Evolutionary conservation across 768 basidiomycete genomes (phyloP).

Genomic region (Psilocybe azurescens): DNA sequence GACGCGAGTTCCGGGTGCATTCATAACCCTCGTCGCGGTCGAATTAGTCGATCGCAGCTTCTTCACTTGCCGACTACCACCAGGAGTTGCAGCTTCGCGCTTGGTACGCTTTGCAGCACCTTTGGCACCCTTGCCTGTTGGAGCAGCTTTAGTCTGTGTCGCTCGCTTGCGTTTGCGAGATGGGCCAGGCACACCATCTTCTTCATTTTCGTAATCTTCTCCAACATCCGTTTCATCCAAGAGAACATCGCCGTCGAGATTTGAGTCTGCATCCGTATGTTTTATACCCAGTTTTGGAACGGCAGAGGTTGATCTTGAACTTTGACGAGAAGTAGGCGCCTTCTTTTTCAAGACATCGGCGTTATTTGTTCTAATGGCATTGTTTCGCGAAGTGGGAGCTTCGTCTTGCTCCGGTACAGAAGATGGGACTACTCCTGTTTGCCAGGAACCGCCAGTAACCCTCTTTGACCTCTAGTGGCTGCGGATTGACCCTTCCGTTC

Average conservation of each 20-base stretch:
- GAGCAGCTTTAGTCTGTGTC: constrained; percentile 25
- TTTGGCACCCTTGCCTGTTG: constrained; percentile 25
- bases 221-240: constrained; percentile 43
- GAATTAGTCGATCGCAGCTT: constrained; percentile 43
- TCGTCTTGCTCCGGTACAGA: constrained; percentile 63
- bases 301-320: constrained; percentile 16
- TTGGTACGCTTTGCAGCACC: constrained; percentile 30
- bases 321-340: constrained; percentile 12
- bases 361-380: not conserved
- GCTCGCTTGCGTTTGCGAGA: constrained; percentile 53
- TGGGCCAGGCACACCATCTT: constrained; percentile 29
- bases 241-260: constrained; percentile 37
- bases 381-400: constrained; percentile 17
- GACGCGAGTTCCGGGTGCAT: constrained; percentile 55
- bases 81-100: constrained; percentile 30
- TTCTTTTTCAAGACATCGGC: constrained; percentile 10
- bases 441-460: constrained; percentile 32
- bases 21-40: constrained; percentile 23
- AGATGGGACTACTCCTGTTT: constrained; percentile 53
- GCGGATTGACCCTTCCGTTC: constrained; percentile 1
- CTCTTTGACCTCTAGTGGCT: constrained; percentile 8
- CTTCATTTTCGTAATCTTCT: constrained; percentile 43
- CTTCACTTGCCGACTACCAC: constrained; percentile 38
- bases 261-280: constrained; percentile 21
- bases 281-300: constrained; percentile 10